Evolutionary conservation across 495 filamentous ascomycete species (phyloP).

Genomic region (Glonium stellatum): DNA sequence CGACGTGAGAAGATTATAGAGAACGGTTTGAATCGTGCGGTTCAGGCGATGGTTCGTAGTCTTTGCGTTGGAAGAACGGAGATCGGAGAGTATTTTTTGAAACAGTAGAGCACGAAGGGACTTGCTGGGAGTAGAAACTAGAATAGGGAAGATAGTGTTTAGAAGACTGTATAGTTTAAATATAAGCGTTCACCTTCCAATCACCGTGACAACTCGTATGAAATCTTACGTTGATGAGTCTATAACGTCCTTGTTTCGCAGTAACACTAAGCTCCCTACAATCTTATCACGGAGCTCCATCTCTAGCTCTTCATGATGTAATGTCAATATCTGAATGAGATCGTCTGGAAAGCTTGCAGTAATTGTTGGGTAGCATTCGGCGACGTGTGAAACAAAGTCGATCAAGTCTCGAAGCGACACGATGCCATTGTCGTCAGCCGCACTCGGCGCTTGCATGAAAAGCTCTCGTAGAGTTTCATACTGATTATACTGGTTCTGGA

Average conservation of each 20-base stretch:
- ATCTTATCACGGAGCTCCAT: conserved; percentile 85
- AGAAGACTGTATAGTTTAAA: conserved; percentile 48
- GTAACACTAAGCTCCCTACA: conserved; percentile 78
- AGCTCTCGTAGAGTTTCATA: conserved; percentile 88
- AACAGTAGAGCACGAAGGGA: conserved; percentile 75
- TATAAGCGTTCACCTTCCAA: not conserved
- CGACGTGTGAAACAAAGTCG: conserved; percentile 85
- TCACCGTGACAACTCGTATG: not conserved
- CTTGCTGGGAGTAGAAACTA: conserved; percentile 81
- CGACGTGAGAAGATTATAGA: conserved; percentile 82
- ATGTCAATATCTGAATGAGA: conserved; percentile 67
- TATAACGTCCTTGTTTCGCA: conserved; percentile 85
- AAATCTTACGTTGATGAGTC: conserved; percentile 60
- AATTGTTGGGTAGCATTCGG: conserved; percentile 82
- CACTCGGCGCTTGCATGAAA: conserved; percentile 73
- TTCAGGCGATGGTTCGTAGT: conserved; percentile 86
- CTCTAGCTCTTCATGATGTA: conserved; percentile 74
- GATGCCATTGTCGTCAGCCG: conserved; percentile 65
- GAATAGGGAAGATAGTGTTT: conserved; percentile 85
- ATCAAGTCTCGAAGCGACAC: conserved; percentile 77
- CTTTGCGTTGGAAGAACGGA: conserved; percentile 78
- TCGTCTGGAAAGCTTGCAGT: conserved; percentile 72
- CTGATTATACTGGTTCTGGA: conserved; percentile 79
- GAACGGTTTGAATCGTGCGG: conserved; percentile 79
- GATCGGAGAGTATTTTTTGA: conserved; percentile 83